Percentiles rank a stretch among this genome's conserved stretches.
Evolutionary conservation across 306 rosid species (phyloP).

Genomic region (Quercus berberidifolia): DNA sequence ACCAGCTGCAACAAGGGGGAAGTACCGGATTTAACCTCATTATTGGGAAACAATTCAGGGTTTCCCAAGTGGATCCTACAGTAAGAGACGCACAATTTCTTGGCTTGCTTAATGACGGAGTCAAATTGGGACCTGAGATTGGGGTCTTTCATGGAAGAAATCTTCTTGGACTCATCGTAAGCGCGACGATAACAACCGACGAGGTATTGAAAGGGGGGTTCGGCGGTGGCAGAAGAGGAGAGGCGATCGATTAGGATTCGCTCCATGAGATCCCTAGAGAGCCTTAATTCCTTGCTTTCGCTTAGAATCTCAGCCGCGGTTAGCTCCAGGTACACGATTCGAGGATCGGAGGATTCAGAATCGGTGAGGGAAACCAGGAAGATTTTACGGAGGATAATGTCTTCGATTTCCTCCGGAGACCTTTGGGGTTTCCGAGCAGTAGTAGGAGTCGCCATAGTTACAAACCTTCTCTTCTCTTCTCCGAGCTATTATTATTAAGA

Average conservation of each 20-base stretch:
- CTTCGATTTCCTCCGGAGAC: conserved; percentile 77
- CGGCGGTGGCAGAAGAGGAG: conserved; percentile 39
- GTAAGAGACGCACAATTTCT: conserved; percentile 68
- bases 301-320: conserved; percentile 94
- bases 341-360: conserved; percentile 32
- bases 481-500: too few species aligned
- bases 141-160: conserved; percentile 69
- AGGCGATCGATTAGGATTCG: conserved; percentile 77
- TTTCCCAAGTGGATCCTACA: conserved; percentile 78
- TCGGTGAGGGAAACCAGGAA: conserved; percentile 65
- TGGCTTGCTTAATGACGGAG: conserved; percentile 53
- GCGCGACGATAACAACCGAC: conserved; percentile 78
- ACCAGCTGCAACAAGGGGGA: conserved; percentile 73
- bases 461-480: too few species aligned
- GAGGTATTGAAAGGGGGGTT: conserved; percentile 68
- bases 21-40: background rate
- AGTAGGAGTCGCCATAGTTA: conserved; percentile 22
- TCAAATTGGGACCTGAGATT: conserved; percentile 60
- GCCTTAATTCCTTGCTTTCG: conserved; percentile 62
- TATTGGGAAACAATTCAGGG: conserved; percentile 60
- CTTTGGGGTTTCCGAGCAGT: conserved; percentile 75
- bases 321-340: conserved; percentile 64
- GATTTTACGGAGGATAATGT: conserved; percentile 75
- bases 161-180: conserved; percentile 69
- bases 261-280: conserved; percentile 74